Conservation (phyloP, 768 basidiomycete species). For the Boletus patriciae region DNA sequence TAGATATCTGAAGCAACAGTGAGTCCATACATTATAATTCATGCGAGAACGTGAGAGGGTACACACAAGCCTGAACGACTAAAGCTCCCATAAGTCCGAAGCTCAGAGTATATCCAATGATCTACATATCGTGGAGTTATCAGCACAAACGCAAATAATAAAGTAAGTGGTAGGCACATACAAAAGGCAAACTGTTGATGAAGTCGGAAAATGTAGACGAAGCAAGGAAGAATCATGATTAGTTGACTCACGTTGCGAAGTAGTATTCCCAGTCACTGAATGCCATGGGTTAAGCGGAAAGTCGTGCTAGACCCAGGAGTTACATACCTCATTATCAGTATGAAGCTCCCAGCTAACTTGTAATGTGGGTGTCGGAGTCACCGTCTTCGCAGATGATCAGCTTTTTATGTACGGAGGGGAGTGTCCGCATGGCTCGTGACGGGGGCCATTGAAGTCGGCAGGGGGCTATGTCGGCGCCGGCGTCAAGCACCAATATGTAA, state of each 20-base stretch:
- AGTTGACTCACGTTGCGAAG: neutral
- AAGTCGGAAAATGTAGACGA: too few relatives aligned
- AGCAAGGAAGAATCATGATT: neutral
- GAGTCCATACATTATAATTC: too few relatives aligned
- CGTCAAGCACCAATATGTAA: too few relatives aligned
- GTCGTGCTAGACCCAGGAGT: too few relatives aligned
- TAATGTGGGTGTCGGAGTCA: neutral
- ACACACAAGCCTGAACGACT: conserved; percentile 16
- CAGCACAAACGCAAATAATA: neutral
- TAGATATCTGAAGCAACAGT: conserved; percentile 15
- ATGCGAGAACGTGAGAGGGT: neutral
- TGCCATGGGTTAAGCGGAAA: neutral
- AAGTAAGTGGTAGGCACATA: neutral
- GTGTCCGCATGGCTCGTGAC: too few relatives aligned
- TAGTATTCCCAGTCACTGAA: neutral
- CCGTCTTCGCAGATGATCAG: too few relatives aligned
- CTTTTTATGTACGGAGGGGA: too few relatives aligned
- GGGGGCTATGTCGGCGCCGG: too few relatives aligned
- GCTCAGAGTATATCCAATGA: conserved; percentile 15
- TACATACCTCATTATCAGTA: neutral
- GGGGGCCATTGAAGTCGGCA: too few relatives aligned
- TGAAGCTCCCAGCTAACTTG: neutral
- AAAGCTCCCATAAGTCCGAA: conserved; percentile 19
- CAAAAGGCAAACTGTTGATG: conserved; percentile 13
- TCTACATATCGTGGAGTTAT: neutral